Evolutionary conservation across 345 rosid genomes (phyloP).

Genomic region (Litchi chinensis): DNA sequence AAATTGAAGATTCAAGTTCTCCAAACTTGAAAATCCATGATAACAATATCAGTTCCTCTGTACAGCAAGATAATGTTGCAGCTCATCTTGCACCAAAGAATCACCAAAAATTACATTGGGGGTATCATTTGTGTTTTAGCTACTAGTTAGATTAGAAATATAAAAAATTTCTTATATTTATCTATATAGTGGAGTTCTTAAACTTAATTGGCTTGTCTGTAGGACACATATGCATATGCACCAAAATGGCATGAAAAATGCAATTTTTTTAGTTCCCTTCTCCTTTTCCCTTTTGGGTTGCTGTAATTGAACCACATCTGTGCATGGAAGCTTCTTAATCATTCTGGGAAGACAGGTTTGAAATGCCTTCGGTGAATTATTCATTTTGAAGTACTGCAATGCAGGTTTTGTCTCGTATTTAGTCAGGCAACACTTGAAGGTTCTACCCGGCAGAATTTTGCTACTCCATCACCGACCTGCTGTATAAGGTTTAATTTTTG

Average conservation of each 20-base stretch:
- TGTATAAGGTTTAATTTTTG: not conserved
- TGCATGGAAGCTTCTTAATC: not conserved
- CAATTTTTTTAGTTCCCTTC: not conserved
- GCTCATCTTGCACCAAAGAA: conserved; percentile 34
- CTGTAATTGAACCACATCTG: not conserved
- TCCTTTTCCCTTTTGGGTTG: not conserved
- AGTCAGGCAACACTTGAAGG: not conserved
- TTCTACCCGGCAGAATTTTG: not conserved
- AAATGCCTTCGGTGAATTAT: not conserved
- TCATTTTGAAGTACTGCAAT: not conserved
- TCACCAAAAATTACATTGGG: conserved; percentile 71
- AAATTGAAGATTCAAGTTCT: conserved; percentile 26
- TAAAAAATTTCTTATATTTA: not conserved
- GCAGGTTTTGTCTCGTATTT: not conserved
- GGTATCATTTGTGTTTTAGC: conserved; percentile 36
- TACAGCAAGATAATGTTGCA: conserved; percentile 19
- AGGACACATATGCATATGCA: not conserved
- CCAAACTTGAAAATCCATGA: conserved; percentile 18
- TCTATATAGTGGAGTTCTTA: not conserved
- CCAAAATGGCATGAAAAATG: not conserved
- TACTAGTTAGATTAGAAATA: not conserved
- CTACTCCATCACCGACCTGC: not conserved
- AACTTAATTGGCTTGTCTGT: not conserved
- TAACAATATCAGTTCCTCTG: conserved; percentile 19
- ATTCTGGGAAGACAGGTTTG: not conserved